phyloP scores from a whole-genome alignment of 2,329 filamentous ascomycete species.

The Beauveria caledonica region DNA sequence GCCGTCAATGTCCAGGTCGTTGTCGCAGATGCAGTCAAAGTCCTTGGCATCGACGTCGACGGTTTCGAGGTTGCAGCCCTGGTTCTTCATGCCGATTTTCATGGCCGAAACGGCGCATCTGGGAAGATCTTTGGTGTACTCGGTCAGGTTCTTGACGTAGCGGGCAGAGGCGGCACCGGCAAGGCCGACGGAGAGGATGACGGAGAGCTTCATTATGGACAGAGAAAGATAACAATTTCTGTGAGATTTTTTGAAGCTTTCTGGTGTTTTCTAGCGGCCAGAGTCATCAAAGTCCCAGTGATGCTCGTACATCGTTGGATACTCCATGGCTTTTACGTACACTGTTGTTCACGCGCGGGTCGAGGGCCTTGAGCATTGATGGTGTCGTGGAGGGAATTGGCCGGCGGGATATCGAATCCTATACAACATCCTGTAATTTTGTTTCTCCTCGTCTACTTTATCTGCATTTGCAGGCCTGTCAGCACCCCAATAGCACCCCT shows the following conservation, averaged over 20 bases:
- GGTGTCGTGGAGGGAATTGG: too few species aligned
- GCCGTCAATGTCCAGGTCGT: slow-evolving; percentile 7
- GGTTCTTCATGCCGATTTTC: slow-evolving; percentile 6
- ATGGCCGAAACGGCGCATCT: slow-evolving; percentile 2
- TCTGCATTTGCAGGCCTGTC: too few species aligned
- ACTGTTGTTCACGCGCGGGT: too few species aligned
- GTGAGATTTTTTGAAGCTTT: neutral
- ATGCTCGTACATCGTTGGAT: too few species aligned
- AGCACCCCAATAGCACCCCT: too few species aligned
- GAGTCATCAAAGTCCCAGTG: neutral
- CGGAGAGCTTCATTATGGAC: slow-evolving; percentile 1
- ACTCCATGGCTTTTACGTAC: too few species aligned
- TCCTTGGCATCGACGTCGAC: slow-evolving; percentile 3
- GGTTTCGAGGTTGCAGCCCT: slow-evolving; percentile 1
- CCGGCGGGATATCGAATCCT: too few species aligned
- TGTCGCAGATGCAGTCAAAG: slow-evolving; percentile 12
- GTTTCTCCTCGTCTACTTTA: too few species aligned
- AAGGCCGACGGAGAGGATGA: slow-evolving; percentile 2
- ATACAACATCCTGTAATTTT: too few species aligned
- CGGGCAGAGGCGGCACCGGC: neutral
- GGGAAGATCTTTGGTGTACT: slow-evolving; percentile 8
- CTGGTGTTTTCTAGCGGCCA: too few species aligned
- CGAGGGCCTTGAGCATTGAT: too few species aligned
- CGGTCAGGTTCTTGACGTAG: slow-evolving; percentile 8
- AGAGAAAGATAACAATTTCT: too few species aligned